Base-by-base conservation (phyloP, 352 stramenopile species). In the Phytopythium litorale region DNA sequence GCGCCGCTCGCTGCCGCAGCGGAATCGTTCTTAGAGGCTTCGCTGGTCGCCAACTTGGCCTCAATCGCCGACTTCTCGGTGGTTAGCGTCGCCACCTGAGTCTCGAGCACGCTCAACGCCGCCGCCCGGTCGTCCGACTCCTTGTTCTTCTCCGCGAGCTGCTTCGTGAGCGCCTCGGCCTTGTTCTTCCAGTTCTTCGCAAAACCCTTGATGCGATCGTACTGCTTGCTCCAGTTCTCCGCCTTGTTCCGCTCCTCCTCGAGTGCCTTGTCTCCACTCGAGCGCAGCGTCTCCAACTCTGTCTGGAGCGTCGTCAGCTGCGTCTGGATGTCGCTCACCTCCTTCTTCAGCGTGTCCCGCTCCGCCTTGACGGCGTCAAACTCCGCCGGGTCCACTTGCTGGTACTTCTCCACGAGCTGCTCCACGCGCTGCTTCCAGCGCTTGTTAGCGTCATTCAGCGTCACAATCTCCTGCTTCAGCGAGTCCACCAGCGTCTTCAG, bases 131-230 rank as follows among this genome's bases (percentile, higher is more conserved):
- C 78, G 7, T 89, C 78, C 1, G 62, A 55, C 56, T 85, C 79
- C 63, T 89, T 88, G 46, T 75, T 81, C 66, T 89, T 91, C 35
- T 93, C 84, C 3, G 66, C 72, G 32, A 90, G 59, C 56, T 87
- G 74, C 65, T 88, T 89, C 7, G 64, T 87, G 43, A 90, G 61
- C 32, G 59, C 60, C 64, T 93, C 81, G 0, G 81, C 78, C 71
- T 92, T 89, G 25, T 73, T 77, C 72, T 94, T 91, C 84, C 84
- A 94, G 38, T 78, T 87, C 71, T 94, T 94, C 2, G 83, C 82
- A 56, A 92, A 94, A 1, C 73, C 75, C 67, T 91, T 90, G 63
- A 94, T 91, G 7, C 77, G 75, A 25, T 92, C 81, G 43, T 92
- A 92, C 65, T 90, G 79, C 62, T 88, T 88, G 46, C 72, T 71